Evolutionary conservation across 306 rosid species (phyloP).

Genomic region (Rubus idaeus): DNA sequence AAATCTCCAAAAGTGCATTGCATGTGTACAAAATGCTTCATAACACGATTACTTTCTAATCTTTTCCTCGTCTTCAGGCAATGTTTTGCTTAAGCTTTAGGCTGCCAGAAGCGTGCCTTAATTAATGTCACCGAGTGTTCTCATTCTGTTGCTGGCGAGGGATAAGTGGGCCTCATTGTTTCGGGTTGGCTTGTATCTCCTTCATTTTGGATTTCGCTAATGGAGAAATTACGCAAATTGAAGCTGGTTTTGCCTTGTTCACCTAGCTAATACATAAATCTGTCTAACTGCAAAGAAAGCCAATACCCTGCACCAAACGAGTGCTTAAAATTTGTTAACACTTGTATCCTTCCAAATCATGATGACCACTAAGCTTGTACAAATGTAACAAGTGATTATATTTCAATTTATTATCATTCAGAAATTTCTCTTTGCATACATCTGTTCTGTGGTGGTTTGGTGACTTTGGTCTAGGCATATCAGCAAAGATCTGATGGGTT

Average conservation of each 20-base stretch:
- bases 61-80: slow-evolving; percentile 45
- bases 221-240: neutral
- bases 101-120: slow-evolving; percentile 57
- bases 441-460: neutral
- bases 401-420: neutral
- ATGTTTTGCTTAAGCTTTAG: slow-evolving; percentile 85
- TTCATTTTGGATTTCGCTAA: neutral
- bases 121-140: slow-evolving; percentile 28
- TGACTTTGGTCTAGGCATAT: neutral
- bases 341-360: neutral
- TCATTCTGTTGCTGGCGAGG: neutral
- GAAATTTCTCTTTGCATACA: neutral
- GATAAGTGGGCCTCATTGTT: neutral
- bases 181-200: neutral
- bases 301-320: neutral
- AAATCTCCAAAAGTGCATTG: neutral
- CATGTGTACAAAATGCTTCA: neutral
- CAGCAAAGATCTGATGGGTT: neutral
- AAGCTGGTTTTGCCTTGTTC: neutral
- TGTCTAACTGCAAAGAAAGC: neutral
- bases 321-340: neutral
- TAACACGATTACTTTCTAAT: neutral
- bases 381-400: neutral
- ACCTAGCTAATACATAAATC: neutral
- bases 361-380: neutral